Evolutionary conservation across 495 filamentous ascomycete genomes (phyloP), one percentile per base, ranked within the genome.

Genomic region (Tuber microsphaerosporum): DNA sequence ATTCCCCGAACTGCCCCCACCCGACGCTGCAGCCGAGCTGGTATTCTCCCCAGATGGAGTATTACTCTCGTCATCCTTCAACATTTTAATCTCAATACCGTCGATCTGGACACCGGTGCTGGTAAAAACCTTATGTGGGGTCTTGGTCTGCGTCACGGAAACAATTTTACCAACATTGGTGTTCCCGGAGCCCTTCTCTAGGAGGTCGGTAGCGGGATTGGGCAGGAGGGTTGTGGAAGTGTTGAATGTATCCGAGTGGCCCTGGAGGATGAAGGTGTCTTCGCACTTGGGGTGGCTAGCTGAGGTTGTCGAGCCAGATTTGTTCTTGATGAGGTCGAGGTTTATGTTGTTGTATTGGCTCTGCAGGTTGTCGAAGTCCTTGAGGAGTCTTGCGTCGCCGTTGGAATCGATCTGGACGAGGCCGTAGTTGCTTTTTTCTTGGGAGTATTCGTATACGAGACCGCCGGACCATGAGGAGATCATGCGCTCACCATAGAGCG

Each of bases 361-460:
- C 84, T 91, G 88, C 43, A 98, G 88, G 80, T 90, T 90, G 76
- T 91, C 87, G 85, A 88, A 98, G 84, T 98, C 94, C 70, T 81
- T 74, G 17, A 89, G 86, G 14, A 96, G 86, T 44, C 86, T 85
- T 44, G 90, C 88, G 34, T 88, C 89, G 77, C 93, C 90, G 75
- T 83, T 79, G 72, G 79, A 80, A 72, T 83, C 82, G 82, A 98
- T 87, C 74, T 87, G 81, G 79, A 95, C 92, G 71, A 98, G 88
- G 75, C 94, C 94, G 85, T 90, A 97, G 69, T 86, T 83, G 85
- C 88, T 91, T 46, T 85, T 85, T 82, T 94, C 94, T 84, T 93
- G 84, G 75, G 90, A 90, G 86, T 97, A 98, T 84, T 98, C 94
- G 86, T 97, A 98, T 82, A 97, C 91, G 46, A 98, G 84, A 77